A percentile compares a stretch with the other conserved stretches of the same genome.
phyloP scores from a whole-genome alignment of 2,329 filamentous ascomycete genomes.

The Aspergillus latus region DNA sequence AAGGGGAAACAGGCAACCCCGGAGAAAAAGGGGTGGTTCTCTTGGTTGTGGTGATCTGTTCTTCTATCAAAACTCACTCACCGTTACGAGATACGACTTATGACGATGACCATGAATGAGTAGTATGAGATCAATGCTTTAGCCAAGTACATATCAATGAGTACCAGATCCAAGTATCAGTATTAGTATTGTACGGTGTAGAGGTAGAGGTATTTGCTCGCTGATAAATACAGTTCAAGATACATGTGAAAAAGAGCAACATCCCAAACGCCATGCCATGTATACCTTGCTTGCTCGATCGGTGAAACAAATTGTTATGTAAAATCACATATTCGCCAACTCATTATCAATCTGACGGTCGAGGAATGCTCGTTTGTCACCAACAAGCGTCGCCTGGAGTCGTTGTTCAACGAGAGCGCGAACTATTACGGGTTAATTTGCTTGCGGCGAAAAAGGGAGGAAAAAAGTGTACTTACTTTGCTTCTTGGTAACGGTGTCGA shows the following conservation, averaged over 20 bases:
- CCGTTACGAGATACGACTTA: background rate
- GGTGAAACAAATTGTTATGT: background rate
- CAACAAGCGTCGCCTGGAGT: constrained; percentile 81
- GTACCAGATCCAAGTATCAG: background rate
- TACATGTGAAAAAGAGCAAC: background rate
- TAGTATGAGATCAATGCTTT: background rate
- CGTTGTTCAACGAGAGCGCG: constrained; percentile 88
- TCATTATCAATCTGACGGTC: constrained; percentile 92
- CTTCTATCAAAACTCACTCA: too few species aligned
- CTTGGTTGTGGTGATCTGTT: constrained; percentile 6
- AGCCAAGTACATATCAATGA: background rate
- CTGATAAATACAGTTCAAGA: constrained; percentile 11
- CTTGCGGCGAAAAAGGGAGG: too few species aligned
- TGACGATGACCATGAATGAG: background rate
- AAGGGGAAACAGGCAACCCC: background rate
- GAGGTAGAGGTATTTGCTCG: constrained; percentile 9
- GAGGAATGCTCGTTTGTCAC: constrained; percentile 84
- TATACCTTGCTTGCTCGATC: constrained; percentile 1
- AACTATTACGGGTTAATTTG: constrained; percentile 47
- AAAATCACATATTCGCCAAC: constrained; percentile 79
- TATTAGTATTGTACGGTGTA: constrained; percentile 3
- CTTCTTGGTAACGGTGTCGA: constrained; percentile 98
- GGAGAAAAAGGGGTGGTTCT: constrained; percentile 9
- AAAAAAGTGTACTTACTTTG: constrained; percentile 57
- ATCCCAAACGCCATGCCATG: constrained; percentile 20